phyloP scores from a whole-genome alignment of 2,329 filamentous ascomycete species.

The Ophiostoma perfectum region DNA sequence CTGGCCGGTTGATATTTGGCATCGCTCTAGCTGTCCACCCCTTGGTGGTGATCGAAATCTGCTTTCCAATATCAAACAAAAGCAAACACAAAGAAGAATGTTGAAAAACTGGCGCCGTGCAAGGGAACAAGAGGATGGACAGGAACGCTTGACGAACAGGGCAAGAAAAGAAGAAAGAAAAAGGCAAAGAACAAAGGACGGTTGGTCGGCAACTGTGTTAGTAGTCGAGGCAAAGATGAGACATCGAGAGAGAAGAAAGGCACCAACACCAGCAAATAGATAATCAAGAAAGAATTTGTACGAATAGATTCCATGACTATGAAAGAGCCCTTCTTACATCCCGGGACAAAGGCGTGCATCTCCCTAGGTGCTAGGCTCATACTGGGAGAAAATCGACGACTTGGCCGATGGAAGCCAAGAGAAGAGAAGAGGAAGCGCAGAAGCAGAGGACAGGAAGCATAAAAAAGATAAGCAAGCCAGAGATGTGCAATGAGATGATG shows the following conservation, averaged over 20 bases:
- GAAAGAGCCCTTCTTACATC: not conserved
- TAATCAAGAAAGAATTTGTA: not conserved
- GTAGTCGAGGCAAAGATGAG: not conserved
- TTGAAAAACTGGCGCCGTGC: not conserved
- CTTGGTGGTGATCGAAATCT: constrained; percentile 4
- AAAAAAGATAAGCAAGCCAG: not conserved
- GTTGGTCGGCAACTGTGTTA: not conserved
- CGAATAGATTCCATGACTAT: no score
- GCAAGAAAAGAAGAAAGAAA: constrained; percentile 6
- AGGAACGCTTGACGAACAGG: not conserved
- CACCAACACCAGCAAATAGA: constrained; percentile 2
- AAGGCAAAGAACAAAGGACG: not conserved
- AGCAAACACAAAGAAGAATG: not conserved
- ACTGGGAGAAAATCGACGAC: not conserved
- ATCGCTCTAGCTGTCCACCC: not conserved
- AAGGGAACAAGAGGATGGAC: constrained; percentile 11
- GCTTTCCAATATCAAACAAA: not conserved
- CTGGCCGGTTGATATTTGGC: not conserved
- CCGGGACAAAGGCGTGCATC: not conserved
- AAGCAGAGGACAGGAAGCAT: no score
- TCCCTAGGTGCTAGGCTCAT: not conserved
- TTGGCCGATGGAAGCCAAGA: not conserved
- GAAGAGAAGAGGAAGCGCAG: not conserved
- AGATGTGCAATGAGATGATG: constrained; percentile 9
- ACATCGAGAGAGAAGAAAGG: not conserved